phyloP scores from a whole-genome alignment of 805 yeast genomes.

The Teunomyces barrocoloradensis region DNA sequence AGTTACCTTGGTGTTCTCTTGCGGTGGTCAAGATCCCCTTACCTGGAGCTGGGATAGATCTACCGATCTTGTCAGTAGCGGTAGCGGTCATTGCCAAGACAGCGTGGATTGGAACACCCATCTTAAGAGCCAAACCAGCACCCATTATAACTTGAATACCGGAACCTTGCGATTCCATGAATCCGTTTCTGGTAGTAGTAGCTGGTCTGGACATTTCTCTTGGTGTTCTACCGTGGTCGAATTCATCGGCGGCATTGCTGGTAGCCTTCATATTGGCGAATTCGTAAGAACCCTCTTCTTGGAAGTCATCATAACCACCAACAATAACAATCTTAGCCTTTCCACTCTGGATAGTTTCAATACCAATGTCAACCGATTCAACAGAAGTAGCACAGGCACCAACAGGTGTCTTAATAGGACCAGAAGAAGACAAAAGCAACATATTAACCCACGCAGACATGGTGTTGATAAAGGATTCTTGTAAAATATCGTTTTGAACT shows the following conservation, averaged over 20 bases:
- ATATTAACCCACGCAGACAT: conserved; percentile 99
- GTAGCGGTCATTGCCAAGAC: conserved; percentile 92
- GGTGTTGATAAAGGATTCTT: conserved; percentile 97
- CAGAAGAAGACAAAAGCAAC: conserved; percentile 94
- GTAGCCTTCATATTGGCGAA: conserved; percentile 99
- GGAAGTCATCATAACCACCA: conserved; percentile 99
- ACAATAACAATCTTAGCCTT: conserved; percentile 95
- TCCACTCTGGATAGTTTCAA: conserved; percentile 88
- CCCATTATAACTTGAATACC: conserved; percentile 97
- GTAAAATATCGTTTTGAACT: conserved; percentile 94
- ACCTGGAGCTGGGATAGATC: conserved; percentile 99
- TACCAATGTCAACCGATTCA: conserved; percentile 95
- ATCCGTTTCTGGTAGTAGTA: conserved; percentile 93
- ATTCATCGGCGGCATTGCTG: conserved; percentile 81
- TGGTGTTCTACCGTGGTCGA: conserved; percentile 96
- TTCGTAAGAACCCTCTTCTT: conserved; percentile 97
- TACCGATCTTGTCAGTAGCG: conserved; percentile 97
- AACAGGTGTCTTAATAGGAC: conserved; percentile 98
- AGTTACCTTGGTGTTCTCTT: conserved; percentile 81
- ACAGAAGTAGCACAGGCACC: conserved; percentile 99
- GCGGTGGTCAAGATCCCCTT: conserved; percentile 99
- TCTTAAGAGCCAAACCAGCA: conserved; percentile 87
- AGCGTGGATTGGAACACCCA: conserved; percentile 99
- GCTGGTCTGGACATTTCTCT: conserved; percentile 98
- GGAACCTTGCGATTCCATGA: conserved; percentile 99